Evolutionary conservation across 176 grass and related monocot species (phyloP).

Genomic region (Cenchrus purpureus): DNA sequence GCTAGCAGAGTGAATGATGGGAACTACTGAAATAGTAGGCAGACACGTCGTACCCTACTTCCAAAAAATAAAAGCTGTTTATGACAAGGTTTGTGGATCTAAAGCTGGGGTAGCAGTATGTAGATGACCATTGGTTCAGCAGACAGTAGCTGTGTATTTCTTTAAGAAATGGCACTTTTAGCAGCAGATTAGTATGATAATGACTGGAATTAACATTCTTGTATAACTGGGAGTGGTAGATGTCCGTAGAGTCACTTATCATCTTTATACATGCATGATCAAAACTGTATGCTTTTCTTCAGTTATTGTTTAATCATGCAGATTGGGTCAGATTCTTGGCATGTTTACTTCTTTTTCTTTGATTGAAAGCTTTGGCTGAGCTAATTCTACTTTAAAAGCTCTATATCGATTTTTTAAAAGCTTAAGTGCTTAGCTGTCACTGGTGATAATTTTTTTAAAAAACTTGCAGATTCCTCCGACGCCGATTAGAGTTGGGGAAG

Average conservation of each 20-base stretch:
- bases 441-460: too few species aligned
- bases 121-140: conserved; percentile 26
- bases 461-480: too few species aligned
- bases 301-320: neutral
- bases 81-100: neutral
- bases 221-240: neutral
- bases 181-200: neutral
- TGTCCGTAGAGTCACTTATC: neutral
- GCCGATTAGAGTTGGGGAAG: too few species aligned
- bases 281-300: neutral
- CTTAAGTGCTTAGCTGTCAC: too few species aligned
- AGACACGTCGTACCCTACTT: too few species aligned
- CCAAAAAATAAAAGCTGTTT: neutral
- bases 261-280: neutral
- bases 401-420: too few species aligned
- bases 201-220: neutral
- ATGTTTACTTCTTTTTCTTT: neutral
- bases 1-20: too few species aligned
- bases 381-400: too few species aligned
- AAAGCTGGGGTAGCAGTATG: conserved; percentile 9
- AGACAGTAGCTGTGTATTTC: neutral
- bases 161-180: neutral
- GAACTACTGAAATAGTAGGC: too few species aligned
- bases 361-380: too few species aligned
- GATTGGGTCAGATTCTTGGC: neutral